Conservation (phyloP, 805 yeast species). For the Priceomyces castillae region DNA sequence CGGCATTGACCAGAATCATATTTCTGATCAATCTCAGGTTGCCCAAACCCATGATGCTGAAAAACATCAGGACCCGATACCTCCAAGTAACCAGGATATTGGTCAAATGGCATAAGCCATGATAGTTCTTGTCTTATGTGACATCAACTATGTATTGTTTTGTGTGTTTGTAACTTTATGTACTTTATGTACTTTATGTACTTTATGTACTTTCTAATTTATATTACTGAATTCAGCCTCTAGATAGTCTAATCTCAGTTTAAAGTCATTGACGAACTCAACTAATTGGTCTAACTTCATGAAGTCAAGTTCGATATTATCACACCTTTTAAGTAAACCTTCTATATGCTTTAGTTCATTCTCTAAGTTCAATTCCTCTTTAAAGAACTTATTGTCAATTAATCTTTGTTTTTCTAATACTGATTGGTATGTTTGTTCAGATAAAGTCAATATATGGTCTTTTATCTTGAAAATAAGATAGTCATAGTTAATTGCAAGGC, state of each 20-base stretch:
- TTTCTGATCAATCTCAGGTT: no score
- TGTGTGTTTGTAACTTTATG: no score
- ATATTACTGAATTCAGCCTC: conserved; percentile 24
- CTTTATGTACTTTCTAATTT: not conserved
- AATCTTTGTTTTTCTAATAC: conserved; percentile 30
- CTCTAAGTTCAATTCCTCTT: conserved; percentile 29
- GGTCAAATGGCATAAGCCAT: not conserved
- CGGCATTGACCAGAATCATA: no score
- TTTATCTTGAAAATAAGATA: conserved; percentile 61
- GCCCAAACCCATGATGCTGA: no score
- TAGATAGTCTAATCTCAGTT: conserved; percentile 28
- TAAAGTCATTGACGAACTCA: conserved; percentile 40
- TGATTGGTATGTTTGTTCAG: conserved; percentile 36
- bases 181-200: no score
- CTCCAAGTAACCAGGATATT: not conserved
- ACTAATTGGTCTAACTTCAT: conserved; percentile 52
- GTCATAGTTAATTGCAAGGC: conserved; percentile 61
- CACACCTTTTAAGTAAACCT: conserved; percentile 41
- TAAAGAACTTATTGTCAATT: conserved; percentile 22
- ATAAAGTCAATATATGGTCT: conserved; percentile 49
- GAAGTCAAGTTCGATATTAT: conserved; percentile 50
- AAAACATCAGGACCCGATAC: not conserved
- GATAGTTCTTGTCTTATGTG: no score
- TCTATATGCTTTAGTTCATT: conserved; percentile 40
- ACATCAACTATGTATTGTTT: no score